Base-by-base conservation (phyloP, 257 asterid genomes). In the Buddleja alternifolia region DNA sequence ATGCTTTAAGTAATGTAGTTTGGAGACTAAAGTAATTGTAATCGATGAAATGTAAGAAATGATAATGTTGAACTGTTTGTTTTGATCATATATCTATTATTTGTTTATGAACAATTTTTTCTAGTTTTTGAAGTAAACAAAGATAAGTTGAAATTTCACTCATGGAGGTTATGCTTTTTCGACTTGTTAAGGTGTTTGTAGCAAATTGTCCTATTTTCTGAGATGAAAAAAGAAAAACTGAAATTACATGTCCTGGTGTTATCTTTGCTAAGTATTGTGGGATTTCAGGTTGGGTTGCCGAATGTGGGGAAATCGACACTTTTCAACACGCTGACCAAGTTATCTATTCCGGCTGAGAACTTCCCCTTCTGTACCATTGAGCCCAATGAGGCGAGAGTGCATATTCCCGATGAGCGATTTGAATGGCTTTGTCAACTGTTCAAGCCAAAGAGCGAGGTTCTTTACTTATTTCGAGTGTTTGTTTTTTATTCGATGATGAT, bases 401-500 rank as follows among this genome's bases (percentile, higher is more conserved):
- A 91, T 64, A 61, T 94, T 69, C 99, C 99, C 0, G 97, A 94
- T 70, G 97, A 91, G 82, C 78, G 99, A 62, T 94, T 94, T 72
- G 96, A 94, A 15, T 94, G 97, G 99, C 97, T 94, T 34, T 87
- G 91, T 62, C 91, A 91, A 70, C 83, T 87, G 57, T 86, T 62
- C 89, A 94, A 89, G 88, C 97, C 97, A 34, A 94, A 94, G 81
- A 91, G 97, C 25, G 97, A 91, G 99, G 99, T 94, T 29, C 8
- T 75, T 67, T 14, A 21, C 54, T 23, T 29, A 57, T 65, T 64
- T 47, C 25, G 55, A 39, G 19, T 63, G 9, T 66, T 52, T 7
- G 25, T 32, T 60, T 58, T n/a, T 10, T 24, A 64, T 68, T 64
- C 44, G 25, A 12, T 36, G 67, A 29, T 61, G 50, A 19, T 63